These are phyloP conservation scores for Apostasia ramifera DNA, from an alignment of 106 monocot genomes.

Conservation along the genomic window DNA sequence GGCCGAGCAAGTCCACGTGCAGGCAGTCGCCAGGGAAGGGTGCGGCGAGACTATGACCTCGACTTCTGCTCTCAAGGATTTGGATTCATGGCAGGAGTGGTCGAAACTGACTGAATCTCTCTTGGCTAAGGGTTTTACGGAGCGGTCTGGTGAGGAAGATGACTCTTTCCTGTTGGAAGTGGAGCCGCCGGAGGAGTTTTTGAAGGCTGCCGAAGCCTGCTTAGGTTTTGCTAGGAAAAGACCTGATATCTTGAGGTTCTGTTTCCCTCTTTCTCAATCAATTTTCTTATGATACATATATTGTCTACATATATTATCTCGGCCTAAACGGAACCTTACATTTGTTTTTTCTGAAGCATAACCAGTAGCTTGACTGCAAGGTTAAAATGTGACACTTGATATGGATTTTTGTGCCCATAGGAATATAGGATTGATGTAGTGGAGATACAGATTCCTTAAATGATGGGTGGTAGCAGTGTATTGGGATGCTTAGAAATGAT, in stretches of 20 bases:
- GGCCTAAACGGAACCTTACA: not conserved
- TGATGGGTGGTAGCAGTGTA: too few relatives aligned
- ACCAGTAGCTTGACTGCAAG: not conserved
- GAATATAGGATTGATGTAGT: too few relatives aligned
- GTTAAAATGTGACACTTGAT: not conserved
- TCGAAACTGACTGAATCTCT: constrained; percentile 47
- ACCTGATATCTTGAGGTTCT: constrained; percentile 61
- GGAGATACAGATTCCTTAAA: too few relatives aligned
- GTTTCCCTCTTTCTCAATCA: not conserved
- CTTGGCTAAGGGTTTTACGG: constrained; percentile 19
- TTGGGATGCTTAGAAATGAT: too few relatives aligned
- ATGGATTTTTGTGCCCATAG: too few relatives aligned
- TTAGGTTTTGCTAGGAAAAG: constrained; percentile 51
- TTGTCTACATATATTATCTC: too few relatives aligned
- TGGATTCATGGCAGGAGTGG: constrained; percentile 61
- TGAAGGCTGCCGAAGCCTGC: constrained; percentile 32
- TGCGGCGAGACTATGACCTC: not conserved
- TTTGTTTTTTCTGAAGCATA: not conserved
- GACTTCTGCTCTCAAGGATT: not conserved
- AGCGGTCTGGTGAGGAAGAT: constrained; percentile 8
- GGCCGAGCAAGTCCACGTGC: constrained; percentile 16
- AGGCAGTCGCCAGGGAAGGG: not conserved
- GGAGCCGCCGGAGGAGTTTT: constrained; percentile 42
- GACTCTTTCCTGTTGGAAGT: constrained; percentile 20
- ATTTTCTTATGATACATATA: too few relatives aligned